Conservation (phyloP, 139 green algal species). For the Closterium sp. region DNA sequence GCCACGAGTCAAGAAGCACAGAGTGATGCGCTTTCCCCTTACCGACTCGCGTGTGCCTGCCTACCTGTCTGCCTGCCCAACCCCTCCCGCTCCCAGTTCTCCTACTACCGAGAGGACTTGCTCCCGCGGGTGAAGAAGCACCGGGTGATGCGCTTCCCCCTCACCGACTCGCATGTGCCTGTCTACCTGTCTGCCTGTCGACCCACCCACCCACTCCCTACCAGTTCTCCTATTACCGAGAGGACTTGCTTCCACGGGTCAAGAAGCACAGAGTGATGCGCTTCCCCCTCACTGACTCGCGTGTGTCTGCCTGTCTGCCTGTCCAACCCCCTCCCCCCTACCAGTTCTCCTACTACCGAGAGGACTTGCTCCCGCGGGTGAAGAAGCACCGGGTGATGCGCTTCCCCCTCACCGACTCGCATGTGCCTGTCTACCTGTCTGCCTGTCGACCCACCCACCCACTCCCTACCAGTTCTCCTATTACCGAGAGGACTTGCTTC, state of each 20-base stretch:
- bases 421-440: conserved; percentile 21
- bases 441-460: too few species aligned
- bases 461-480: background rate
- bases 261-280: conserved; percentile 10
- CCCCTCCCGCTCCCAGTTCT: too few species aligned
- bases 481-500: background rate
- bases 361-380: too few species aligned
- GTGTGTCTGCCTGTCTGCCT: too few species aligned
- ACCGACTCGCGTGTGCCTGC: conserved; percentile 30
- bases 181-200: conserved; percentile 7
- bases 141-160: conserved; percentile 5
- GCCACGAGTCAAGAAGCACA: background rate
- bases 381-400: conserved; percentile 16
- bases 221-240: conserved; percentile 14
- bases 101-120: too few species aligned
- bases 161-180: conserved; percentile 16
- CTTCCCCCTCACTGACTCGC: conserved; percentile 21
- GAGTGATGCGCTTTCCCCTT: conserved; percentile 11
- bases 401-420: conserved; percentile 7
- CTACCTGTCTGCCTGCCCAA: too few species aligned
- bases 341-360: too few species aligned
- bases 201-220: too few species aligned
- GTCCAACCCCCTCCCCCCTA: too few species aligned
- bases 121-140: too few species aligned
- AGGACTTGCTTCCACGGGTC: background rate